Evolutionary conservation across 768 basidiomycete genomes (phyloP).

Genomic region (Pleurotus djamor): DNA sequence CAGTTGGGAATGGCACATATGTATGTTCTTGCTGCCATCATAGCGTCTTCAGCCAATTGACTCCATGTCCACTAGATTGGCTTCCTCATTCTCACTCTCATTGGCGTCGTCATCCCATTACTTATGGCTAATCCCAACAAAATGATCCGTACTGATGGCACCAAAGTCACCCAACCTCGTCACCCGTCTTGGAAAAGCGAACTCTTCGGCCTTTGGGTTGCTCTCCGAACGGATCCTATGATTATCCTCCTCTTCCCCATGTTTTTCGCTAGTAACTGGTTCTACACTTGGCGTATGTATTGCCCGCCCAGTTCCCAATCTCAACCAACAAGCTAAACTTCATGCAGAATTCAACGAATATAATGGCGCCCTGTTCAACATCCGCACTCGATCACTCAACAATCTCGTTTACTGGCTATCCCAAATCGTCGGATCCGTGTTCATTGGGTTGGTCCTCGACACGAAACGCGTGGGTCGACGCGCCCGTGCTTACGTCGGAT

Average conservation of each 20-base stretch:
- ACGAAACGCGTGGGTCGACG: constrained; percentile 53
- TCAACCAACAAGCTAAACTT: background rate
- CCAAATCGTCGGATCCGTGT: constrained; percentile 73
- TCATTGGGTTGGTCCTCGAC: constrained; percentile 72
- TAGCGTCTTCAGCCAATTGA: background rate
- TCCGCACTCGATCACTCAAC: constrained; percentile 75
- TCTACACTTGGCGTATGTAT: constrained; percentile 81
- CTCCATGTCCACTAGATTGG: too few relatives aligned
- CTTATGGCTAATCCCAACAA: constrained; percentile 71
- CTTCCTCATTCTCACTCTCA: constrained; percentile 70
- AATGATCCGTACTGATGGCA: constrained; percentile 76
- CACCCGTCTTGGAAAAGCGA: constrained; percentile 82
- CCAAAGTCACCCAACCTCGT: constrained; percentile 55
- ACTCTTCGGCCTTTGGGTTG: constrained; percentile 64
- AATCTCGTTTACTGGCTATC: constrained; percentile 78
- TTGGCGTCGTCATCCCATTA: constrained; percentile 66
- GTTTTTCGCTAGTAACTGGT: constrained; percentile 85
- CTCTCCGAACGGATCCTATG: constrained; percentile 67
- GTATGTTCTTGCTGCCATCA: constrained; percentile 32
- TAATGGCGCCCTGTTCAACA: constrained; percentile 77
- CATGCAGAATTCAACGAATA: constrained; percentile 71
- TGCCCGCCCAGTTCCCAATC: background rate
- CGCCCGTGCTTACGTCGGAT: constrained; percentile 68
- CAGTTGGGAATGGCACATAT: constrained; percentile 73
- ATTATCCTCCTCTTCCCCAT: constrained; percentile 80